These are phyloP conservation scores for Cladophialophora bantiana DNA, from an alignment of 2,329 filamentous ascomycete genomes.

Conservation along the genomic window DNA sequence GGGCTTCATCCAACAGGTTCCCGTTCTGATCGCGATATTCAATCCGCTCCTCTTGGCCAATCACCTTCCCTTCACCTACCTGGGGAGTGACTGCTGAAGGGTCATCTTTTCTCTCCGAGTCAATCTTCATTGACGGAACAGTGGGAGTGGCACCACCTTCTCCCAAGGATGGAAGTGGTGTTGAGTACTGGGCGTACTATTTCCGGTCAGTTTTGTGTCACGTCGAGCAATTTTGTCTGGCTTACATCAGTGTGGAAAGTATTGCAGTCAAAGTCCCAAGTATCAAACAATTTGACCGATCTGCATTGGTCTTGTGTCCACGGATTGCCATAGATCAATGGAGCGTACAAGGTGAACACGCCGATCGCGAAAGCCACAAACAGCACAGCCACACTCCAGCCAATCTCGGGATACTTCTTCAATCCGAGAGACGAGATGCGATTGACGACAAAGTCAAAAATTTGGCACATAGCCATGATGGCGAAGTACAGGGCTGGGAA, in stretches of 20 bases:
- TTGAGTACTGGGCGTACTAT: slow-evolving; percentile 48
- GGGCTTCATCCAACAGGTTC: slow-evolving; percentile 81
- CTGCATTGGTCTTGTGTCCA: slow-evolving; percentile 92
- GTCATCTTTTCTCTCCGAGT: slow-evolving; percentile 40
- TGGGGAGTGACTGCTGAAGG: slow-evolving; percentile 45
- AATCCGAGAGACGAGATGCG: slow-evolving; percentile 74
- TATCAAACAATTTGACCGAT: slow-evolving; percentile 81
- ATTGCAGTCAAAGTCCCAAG: slow-evolving; percentile 99
- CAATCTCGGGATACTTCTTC: slow-evolving; percentile 73
- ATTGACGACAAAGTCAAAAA: slow-evolving; percentile 82
- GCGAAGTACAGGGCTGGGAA: slow-evolving; percentile 97
- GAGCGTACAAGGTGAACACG: slow-evolving; percentile 84
- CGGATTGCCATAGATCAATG: slow-evolving; percentile 87
- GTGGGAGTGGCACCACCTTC: slow-evolving; percentile 33
- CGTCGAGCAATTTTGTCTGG: slow-evolving; percentile 43
- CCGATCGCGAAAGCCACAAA: slow-evolving; percentile 78
- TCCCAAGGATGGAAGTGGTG: slow-evolving; percentile 28
- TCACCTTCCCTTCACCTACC: slow-evolving; percentile 41
- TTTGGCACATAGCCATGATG: slow-evolving; percentile 85
- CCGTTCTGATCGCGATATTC: slow-evolving; percentile 96
- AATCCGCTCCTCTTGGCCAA: slow-evolving; percentile 76
- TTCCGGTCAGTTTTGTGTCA: slow-evolving; percentile 19
- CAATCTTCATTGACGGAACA: slow-evolving; percentile 30
- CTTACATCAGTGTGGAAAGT: slow-evolving; percentile 87
- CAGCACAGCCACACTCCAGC: slow-evolving; percentile 73